Conservation (phyloP, 2,329 filamentous ascomycete species). For the Pseudocercospora crystallina region DNA sequence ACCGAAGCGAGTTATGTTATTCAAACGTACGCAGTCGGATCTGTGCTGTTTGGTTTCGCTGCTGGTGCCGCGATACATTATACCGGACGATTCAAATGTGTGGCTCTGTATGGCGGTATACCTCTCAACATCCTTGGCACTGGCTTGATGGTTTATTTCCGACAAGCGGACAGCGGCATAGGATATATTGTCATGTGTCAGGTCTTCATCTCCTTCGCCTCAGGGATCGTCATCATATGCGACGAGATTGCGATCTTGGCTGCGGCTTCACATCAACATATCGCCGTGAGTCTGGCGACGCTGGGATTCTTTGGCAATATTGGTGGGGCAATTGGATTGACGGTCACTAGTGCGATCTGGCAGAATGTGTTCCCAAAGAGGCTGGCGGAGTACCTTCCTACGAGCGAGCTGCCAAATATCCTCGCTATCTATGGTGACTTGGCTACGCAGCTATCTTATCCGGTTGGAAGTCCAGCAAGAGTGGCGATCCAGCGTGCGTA, state of each 20-base stretch:
- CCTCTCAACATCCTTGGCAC: constrained; percentile 33
- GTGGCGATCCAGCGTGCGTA: constrained; percentile 13
- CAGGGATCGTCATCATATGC: constrained; percentile 30
- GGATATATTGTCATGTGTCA: constrained; percentile 43
- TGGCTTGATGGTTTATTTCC: constrained; percentile 38
- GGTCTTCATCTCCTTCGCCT: constrained; percentile 42
- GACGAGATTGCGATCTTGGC: constrained; percentile 39
- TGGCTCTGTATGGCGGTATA: constrained; percentile 8
- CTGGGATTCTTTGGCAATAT: constrained; percentile 24
- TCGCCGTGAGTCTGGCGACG: constrained; percentile 39
- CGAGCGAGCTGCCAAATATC: constrained; percentile 7
- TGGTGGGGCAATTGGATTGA: constrained; percentile 5
- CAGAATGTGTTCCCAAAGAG: constrained; percentile 2
- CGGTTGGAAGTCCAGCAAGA: constrained; percentile 10
- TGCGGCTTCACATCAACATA: constrained; percentile 33
- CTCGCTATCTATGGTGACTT: constrained; percentile 8
- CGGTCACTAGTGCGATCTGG: constrained; percentile 8
- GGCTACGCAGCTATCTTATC: constrained; percentile 12
- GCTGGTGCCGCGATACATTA: constrained; percentile 33
- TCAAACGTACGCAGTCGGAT: constrained; percentile 40
- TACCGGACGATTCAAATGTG: constrained; percentile 38
- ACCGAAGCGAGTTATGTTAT: constrained; percentile 39
- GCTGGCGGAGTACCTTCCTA: neutral
- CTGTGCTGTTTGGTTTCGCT: constrained; percentile 28
- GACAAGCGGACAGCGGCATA: constrained; percentile 31